Conservation (phyloP, 139 green algal genomes). For the Yamagishiella unicocca region DNA sequence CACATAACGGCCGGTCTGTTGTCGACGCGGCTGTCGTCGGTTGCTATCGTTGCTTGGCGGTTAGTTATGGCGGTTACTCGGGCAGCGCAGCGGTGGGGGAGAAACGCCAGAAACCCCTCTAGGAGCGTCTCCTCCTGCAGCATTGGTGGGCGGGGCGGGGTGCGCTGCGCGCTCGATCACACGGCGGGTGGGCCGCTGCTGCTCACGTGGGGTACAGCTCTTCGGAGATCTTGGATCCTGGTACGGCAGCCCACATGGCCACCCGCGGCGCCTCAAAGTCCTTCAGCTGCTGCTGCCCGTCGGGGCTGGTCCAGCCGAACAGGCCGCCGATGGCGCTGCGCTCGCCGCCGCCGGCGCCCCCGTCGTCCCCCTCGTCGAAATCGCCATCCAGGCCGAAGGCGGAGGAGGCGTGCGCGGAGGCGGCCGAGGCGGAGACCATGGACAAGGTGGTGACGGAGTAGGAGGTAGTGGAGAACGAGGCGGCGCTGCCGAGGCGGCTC, state of each 20-base stretch:
- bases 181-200: background rate
- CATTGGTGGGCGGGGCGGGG: background rate
- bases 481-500: background rate
- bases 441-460: background rate
- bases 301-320: background rate
- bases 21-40: background rate
- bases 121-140: background rate
- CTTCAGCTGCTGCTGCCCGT: conserved; percentile 17
- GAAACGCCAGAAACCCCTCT: too few species aligned
- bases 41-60: background rate
- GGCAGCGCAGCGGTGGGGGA: too few species aligned
- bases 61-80: too few species aligned
- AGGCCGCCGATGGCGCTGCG: background rate
- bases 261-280: conserved; percentile 48
- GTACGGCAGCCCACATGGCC: conserved; percentile 48
- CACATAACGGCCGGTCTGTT: background rate
- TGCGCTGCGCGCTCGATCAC: background rate
- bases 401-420: conserved; percentile 12
- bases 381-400: background rate
- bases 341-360: background rate
- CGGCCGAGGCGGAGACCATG: background rate
- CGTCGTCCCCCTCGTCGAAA: background rate
- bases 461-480: background rate
- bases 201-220: conserved; percentile 44
- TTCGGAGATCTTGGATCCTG: conserved; percentile 46